These are phyloP conservation scores for Heterobasidion annosum DNA, from an alignment of 1,284 basidiomycete genomes.

Conservation along the genomic window DNA sequence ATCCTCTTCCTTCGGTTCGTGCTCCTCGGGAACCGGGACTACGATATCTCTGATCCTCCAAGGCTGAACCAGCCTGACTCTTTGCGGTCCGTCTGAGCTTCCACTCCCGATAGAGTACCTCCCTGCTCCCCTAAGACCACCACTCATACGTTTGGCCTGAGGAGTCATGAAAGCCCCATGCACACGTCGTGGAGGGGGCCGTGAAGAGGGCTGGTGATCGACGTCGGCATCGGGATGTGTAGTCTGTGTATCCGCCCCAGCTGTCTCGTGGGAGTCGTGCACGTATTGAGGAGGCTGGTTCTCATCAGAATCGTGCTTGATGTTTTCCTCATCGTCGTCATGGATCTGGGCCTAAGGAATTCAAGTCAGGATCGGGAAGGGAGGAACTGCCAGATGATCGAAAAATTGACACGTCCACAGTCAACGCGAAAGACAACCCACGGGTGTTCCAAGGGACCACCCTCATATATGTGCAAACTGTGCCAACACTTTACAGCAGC, in stretches of 20 bases:
- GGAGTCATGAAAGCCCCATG: conserved; percentile 44
- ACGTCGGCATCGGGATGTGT: conserved; percentile 10
- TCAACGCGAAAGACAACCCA: too few relatives aligned
- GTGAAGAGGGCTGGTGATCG: conserved; percentile 7
- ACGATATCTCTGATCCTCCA: conserved; percentile 49
- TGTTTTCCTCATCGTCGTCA: conserved; percentile 6
- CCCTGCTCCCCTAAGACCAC: conserved; percentile 10
- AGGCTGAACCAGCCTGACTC: conserved; percentile 26
- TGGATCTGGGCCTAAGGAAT: not conserved
- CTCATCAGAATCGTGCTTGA: conserved; percentile 1
- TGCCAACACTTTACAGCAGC: too few relatives aligned
- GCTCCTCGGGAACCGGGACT: conserved; percentile 21
- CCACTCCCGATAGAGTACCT: conserved; percentile 19
- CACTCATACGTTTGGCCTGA: conserved; percentile 18
- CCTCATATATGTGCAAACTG: too few relatives aligned
- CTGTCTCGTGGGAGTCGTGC: not conserved
- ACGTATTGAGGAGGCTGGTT: conserved; percentile 4
- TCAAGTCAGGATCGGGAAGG: too few relatives aligned
- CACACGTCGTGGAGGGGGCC: not conserved
- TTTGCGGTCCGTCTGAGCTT: conserved; percentile 9
- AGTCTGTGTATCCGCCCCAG: not conserved
- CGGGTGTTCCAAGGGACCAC: too few relatives aligned
- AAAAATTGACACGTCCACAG: too few relatives aligned
- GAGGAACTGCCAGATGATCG: too few relatives aligned
- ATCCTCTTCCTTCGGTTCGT: not conserved